Conservation (phyloP, 768 basidiomycete species). For the Pleurotus platypus region DNA sequence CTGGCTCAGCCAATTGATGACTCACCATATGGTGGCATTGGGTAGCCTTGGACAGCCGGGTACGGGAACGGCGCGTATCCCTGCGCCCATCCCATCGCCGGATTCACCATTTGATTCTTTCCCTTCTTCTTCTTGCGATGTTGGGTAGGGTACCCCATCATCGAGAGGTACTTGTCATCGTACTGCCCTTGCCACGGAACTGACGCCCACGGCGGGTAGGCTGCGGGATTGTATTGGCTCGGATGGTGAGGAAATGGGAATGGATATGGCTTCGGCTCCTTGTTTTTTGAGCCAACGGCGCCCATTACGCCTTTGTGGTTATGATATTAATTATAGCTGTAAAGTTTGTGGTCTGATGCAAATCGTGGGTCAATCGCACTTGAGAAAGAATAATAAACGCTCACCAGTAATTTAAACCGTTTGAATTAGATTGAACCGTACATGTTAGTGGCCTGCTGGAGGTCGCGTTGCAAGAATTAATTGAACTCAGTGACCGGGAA, state of each 20-base stretch:
- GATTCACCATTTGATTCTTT: constrained; percentile 2
- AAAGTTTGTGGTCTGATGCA: not conserved
- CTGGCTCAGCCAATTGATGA: not conserved
- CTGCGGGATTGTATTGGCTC: not conserved
- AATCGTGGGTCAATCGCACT: not conserved
- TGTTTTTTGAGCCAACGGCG: constrained; percentile 3
- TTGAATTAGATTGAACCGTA: constrained; percentile 2
- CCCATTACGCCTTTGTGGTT: not conserved
- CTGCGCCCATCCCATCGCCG: not conserved
- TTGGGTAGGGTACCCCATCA: not conserved
- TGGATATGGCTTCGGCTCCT: constrained; percentile 6
- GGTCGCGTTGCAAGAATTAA: no score
- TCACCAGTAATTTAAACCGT: not conserved
- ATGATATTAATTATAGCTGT: not conserved
- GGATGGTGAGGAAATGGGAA: constrained; percentile 5
- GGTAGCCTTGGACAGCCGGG: not conserved
- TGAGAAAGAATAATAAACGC: not conserved
- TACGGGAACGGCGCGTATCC: constrained; percentile 4
- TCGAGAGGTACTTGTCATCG: constrained; percentile 1
- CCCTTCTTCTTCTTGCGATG: constrained; percentile 6
- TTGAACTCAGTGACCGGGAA: no score
- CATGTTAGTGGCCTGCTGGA: not conserved
- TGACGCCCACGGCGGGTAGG: not conserved
- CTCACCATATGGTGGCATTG: constrained; percentile 4
- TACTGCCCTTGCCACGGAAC: not conserved